Evolutionary conservation across 2,329 filamentous ascomycete genomes (phyloP), one percentile per base, ranked within the genome.

Genomic region (Sporothrix euskadiensis): DNA sequence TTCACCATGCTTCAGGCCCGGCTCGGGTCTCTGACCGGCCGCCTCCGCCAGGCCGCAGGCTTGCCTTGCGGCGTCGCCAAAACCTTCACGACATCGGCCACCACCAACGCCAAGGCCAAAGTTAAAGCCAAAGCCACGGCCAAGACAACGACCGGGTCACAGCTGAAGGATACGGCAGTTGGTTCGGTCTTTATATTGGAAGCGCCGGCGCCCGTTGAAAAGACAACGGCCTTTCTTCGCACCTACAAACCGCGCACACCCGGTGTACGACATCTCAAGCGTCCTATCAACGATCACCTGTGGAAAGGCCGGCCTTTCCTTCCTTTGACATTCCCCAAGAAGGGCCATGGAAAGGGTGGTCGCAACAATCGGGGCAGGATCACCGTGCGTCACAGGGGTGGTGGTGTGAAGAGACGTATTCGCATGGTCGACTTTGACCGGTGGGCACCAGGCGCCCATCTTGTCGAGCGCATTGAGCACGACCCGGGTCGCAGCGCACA

Each of bases 191-290:
- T 72, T 4, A 41, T 16, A 10, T 49, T 68, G 6, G 56, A 32
- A 7, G n/a, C 56, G 6, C 61, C 70, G 6, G 54, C 22, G 44
- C 44, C 44, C 0, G 10, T 52, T 73, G 78, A 80, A 26, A 80
- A 80, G 57, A 79, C 84, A 56, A 80, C 84, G 19, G 82, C 84
- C 19, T 83, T 86, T 61, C 81, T 98, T 81, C 90, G 93, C 78
- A 96, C 92, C 71, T 99, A 98, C 83, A 98, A 93, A 82, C 96
- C 96, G 49, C 90, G 94, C 78, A 98, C 96, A 0, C 95, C 95
- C 14, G 96, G 96, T 87, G 83, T 97, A 74, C 91, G 96, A 79
- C 96, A 99, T 88, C 85, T 99, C 77, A 92, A 91, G 81, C 89
- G 96, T 59, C 94, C 96, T 16, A 91, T 98, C 83, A 98, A 98